Evolutionary conservation across 2,329 filamentous ascomycete species (phyloP), one percentile per base, ranked within the genome.

Genomic region (Emmonsiellopsis sp.): DNA sequence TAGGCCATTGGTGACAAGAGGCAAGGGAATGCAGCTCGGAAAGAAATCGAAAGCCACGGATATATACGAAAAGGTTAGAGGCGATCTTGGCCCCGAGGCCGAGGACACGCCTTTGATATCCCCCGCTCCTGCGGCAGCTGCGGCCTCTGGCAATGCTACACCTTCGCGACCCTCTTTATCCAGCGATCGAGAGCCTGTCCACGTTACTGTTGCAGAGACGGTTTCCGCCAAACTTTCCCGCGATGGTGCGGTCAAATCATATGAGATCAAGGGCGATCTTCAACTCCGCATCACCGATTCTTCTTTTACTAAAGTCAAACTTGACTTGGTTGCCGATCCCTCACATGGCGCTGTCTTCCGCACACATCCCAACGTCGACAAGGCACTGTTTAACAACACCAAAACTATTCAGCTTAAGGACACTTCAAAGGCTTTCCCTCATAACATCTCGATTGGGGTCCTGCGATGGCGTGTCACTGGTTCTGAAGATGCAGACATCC

Each of bases 41-140:
- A 97, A 97, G 79, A 98, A 98, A 76, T 95, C 89, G 56, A 97
- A 97, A 78, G 91, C 89, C 20, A 95, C 87, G 32, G 92, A 95
- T 70, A 95, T 97, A 79, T 97, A 95, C 69, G 92, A 97, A 73
- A 87, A 91, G 65, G 91, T 98, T 35, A 86, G 90, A 61, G 89
- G 88, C 55, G 92, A 97, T 60, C 79, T 97, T 67, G 91, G 90
- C n/a, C 80, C 85, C 38, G 89, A 95, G 66, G 83, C 83, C 38
- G 90, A 95, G 67, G 85, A 90, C 54, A 73, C 72, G 43, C 89
- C 89, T 38, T 78, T 94, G 30, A 84, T 92, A 15, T 76, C 82
- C 38, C 73, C 80, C 44, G 71, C 79, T 16, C 70, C 75, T 13
- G 70, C 77, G 5, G 73, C 76, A 34, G 75, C 77, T 16, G 80